Evolutionary conservation across 805 yeast species (phyloP), one percentile per base, ranked within the genome.

Genomic region (Barnettozyma pratensis): DNA sequence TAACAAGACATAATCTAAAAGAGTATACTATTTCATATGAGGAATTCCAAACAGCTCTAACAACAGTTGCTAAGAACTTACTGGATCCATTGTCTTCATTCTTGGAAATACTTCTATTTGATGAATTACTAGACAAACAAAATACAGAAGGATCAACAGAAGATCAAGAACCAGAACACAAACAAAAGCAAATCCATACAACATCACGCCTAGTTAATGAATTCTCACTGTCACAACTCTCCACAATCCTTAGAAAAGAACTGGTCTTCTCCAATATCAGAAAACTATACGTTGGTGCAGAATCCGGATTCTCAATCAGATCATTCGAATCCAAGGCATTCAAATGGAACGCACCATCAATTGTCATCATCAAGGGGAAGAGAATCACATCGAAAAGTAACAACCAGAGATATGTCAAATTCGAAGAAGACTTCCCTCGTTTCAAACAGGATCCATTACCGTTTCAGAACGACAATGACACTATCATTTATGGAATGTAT

Each of bases 261-360:
- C 54, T 77, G 4, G 66, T 79, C 0, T 69, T 68, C 26, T 67
- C 76, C 4, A 74, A 77, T 39, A 60, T 86, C 46, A 71, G 79
- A 40, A 80, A 79, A 55, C 73, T 91, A 9, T 91, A 83, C 57
- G 71, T 75, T 7, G 97, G 95, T 0, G 69, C 88, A 8, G 84
- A 79, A 42, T 72, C 81, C 44, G 98, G 98, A 2, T 92, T 87
- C 62, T 87, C 96, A 0, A 87, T 91, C 76, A 70, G 96, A 31
- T 85, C 96, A 0, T 76, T 92, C 49, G 96, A 91, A 65, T 77
- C 84, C 48, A 87, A 83, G 53, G 85, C 85, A 0, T 80, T 88
- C 70, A 88, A 90, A 57, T 92, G 97, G 96, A 81, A 79, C 56
- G 94, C 96, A 0, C 96, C 97, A 0, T 79, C 96, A 0, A 62